Evolutionary conservation across 208 protist genomes (phyloP), one percentile per base, ranked within the genome.

Genomic region (Acanthamoeba culbertsoni): DNA sequence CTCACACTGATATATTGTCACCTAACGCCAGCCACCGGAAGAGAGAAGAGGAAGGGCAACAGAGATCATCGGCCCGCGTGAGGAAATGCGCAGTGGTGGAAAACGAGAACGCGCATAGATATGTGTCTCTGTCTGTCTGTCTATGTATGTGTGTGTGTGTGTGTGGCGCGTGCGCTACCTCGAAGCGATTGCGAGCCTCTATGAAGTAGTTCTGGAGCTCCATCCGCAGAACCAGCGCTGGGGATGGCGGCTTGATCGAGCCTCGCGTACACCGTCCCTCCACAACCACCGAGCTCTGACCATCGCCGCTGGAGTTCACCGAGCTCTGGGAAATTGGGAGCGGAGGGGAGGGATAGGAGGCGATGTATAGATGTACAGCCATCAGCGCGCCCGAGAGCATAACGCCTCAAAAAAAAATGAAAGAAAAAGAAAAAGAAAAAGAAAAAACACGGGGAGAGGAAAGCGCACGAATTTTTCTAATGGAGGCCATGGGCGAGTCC

Each of bases 161-260:
- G 4, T 5, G 8, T 16, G 18, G 23, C 16, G 65, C 6, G 42
- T 14, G 42, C 31, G 40, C 18, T 48, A 79, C 68, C 37, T 79
- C 68, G 77, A 88, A 8, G 2, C 28, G 46, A 40, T 90, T 62
- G 0, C 82, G 82, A 35, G 82, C 82, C 55, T 90, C 82, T 6
- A 45, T 26, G 53, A 90, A 62, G 33, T 90, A 90, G 82, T 65
- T 62, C 82, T 90, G 33, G 18, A 90, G 55, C 37, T 59, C 82
- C 14, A 33, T 18, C 18, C 82, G 82, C 46, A 90, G 51, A 20
- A 90, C n/a, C 31, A 84, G 73, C n/a, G 42, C 8, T 12, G 73
- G 73, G 23, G 42, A 55, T 26, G 73, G 73, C 40, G 73, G 37
- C 23, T 33, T 20, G 23, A 55, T 12, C 40, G 73, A 28, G 28